A percentile compares a stretch with the other conserved stretches of the same genome.
phyloP scores from a whole-genome alignment of 1,284 basidiomycete species.

The Leccinum glutinopallens region DNA sequence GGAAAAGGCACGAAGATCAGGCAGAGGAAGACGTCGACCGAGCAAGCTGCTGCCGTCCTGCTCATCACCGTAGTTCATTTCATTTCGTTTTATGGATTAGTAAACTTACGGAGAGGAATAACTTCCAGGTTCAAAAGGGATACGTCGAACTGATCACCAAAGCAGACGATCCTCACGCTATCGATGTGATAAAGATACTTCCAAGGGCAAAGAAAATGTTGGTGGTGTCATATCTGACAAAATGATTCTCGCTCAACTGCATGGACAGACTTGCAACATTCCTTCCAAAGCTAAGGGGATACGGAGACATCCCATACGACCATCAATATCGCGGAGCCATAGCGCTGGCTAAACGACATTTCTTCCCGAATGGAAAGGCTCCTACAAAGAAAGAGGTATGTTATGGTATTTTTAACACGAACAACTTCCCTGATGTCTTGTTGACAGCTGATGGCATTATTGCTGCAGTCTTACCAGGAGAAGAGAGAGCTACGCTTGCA shows the following conservation, averaged over 20 bases:
- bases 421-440: slow-evolving; percentile 13
- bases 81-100: background rate
- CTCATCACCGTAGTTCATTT: slow-evolving; percentile 23
- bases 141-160: slow-evolving; percentile 28
- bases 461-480: slow-evolving; percentile 32
- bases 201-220: slow-evolving; percentile 31
- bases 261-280: slow-evolving; percentile 31
- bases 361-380: slow-evolving; percentile 30
- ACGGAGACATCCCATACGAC: slow-evolving; percentile 33
- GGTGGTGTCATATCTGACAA: slow-evolving; percentile 7
- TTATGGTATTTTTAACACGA: background rate
- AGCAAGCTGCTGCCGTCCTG: slow-evolving; percentile 30
- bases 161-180: slow-evolving; percentile 21
- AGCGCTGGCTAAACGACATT: slow-evolving; percentile 33
- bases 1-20: slow-evolving; percentile 25
- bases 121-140: slow-evolving; percentile 30
- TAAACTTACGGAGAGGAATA: slow-evolving; percentile 4
- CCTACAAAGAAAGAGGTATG: slow-evolving; percentile 32
- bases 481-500: slow-evolving; percentile 20
- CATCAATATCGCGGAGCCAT: slow-evolving; percentile 33
- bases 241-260: slow-evolving; percentile 7
- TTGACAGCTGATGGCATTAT: slow-evolving; percentile 29
- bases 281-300: slow-evolving; percentile 35
- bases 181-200: slow-evolving; percentile 31
- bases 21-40: slow-evolving; percentile 28